A percentile compares a stretch with the other conserved stretches of the same genome.
Evolutionary conservation across 2,329 filamentous ascomycete genomes (phyloP).

Genomic region (Hymenoscyphus repandus): DNA sequence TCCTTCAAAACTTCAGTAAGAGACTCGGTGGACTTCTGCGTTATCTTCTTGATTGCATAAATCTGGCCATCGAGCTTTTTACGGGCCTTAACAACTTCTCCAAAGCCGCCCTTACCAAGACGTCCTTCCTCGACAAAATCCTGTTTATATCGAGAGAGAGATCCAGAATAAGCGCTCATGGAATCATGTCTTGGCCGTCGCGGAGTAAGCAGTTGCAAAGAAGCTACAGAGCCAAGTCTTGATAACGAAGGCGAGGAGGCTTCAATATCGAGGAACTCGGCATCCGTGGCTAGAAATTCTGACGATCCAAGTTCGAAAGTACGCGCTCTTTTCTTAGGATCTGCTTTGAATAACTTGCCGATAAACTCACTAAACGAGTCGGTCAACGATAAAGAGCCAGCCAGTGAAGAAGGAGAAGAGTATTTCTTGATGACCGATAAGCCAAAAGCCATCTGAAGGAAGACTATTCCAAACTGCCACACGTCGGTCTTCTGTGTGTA

Average conservation of each 20-base stretch:
- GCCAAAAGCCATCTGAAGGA: slow-evolving; percentile 92
- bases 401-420: slow-evolving; percentile 69
- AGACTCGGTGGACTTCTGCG: slow-evolving; percentile 70
- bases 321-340: slow-evolving; percentile 77
- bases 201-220: slow-evolving; percentile 38
- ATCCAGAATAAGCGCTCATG: slow-evolving; percentile 41
- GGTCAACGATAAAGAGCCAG: slow-evolving; percentile 67
- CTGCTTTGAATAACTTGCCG: slow-evolving; percentile 75
- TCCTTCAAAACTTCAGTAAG: slow-evolving; percentile 80
- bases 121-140: slow-evolving; percentile 89
- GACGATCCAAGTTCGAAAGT: slow-evolving; percentile 68
- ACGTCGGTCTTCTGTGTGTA: slow-evolving; percentile 79
- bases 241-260: slow-evolving; percentile 36
- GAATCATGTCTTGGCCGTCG: slow-evolving; percentile 58
- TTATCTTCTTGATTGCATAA: slow-evolving; percentile 97
- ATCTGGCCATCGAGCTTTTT: slow-evolving; percentile 91
- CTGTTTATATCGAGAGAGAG: slow-evolving; percentile 64
- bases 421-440: slow-evolving; percentile 71
- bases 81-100: slow-evolving; percentile 90
- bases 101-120: slow-evolving; percentile 90
- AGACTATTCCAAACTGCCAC: slow-evolving; percentile 90
- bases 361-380: slow-evolving; percentile 74
- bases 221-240: slow-evolving; percentile 35
- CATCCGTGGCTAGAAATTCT: slow-evolving; percentile 62
- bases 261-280: slow-evolving; percentile 44